Conservation (phyloP, 495 filamentous ascomycete species). For the Penicillium desertorum region DNA sequence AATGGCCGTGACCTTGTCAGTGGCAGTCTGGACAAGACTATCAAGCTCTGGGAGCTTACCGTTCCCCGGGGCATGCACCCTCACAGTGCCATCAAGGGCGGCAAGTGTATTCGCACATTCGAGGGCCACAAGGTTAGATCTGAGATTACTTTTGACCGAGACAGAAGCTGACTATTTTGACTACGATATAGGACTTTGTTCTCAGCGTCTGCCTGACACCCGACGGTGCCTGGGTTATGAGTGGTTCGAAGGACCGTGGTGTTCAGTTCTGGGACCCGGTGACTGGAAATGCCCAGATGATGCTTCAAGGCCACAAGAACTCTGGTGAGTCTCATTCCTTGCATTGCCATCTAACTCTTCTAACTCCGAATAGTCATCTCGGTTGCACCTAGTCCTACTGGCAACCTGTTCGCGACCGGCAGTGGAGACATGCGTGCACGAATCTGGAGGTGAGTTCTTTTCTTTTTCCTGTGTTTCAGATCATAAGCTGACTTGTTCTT, state of each 20-base stretch:
- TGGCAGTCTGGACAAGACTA: constrained; percentile 88
- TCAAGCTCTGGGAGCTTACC: constrained; percentile 91
- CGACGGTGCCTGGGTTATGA: constrained; percentile 86
- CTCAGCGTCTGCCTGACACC: constrained; percentile 85
- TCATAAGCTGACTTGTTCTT: constrained; percentile 5
- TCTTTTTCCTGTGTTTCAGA: constrained; percentile 11
- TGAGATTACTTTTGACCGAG: not conserved
- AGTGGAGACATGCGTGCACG: constrained; percentile 88
- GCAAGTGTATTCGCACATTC: constrained; percentile 83
- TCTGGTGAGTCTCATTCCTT: constrained; percentile 53
- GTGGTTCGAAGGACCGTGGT: constrained; percentile 85
- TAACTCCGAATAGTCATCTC: constrained; percentile 63
- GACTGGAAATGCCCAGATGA: constrained; percentile 83
- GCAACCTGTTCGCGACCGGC: constrained; percentile 80
- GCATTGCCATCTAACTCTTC: not conserved
- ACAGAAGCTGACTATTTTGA: constrained; percentile 12
- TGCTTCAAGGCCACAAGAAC: constrained; percentile 93
- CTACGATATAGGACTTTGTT: constrained; percentile 74
- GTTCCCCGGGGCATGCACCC: constrained; percentile 63
- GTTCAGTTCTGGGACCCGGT: constrained; percentile 93
- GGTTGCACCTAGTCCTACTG: constrained; percentile 79
- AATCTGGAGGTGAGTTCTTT: constrained; percentile 71
- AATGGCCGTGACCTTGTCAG: constrained; percentile 85
- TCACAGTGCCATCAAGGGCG: constrained; percentile 65
- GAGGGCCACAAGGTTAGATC: constrained; percentile 81